A percentile compares a stretch with the other conserved stretches of the same genome.
Evolutionary conservation across 129 eudicot genomes (phyloP).

Genomic region (Silybum marianum): DNA sequence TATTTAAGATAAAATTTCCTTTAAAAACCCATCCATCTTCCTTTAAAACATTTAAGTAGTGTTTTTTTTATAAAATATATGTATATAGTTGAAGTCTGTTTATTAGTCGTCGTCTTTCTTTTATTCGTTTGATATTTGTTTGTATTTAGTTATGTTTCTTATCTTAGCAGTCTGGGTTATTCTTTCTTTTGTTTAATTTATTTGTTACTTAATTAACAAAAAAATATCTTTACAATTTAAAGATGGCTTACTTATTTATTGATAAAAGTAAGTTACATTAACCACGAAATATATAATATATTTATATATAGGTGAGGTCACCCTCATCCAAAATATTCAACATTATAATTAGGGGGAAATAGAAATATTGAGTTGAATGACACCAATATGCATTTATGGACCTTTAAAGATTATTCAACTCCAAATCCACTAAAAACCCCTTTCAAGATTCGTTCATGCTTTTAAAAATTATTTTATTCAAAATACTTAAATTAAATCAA

Average conservation of each 20-base stretch:
- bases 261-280: not conserved
- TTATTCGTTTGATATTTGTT: not conserved
- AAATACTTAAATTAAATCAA: not conserved
- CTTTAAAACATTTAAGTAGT: too few relatives aligned
- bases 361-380: not conserved
- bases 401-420: not conserved
- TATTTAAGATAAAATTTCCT: too few relatives aligned
- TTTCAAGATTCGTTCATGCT: not conserved
- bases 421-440: constrained; percentile 7
- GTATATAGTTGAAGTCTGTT: too few relatives aligned
- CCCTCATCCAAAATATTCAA: not conserved
- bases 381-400: constrained; percentile 9
- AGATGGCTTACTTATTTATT: not conserved
- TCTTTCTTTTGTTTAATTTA: too few relatives aligned
- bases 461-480: not conserved
- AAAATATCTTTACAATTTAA: not conserved
- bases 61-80: too few relatives aligned
- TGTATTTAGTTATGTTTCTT: not conserved
- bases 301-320: not conserved
- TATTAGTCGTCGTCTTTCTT: not conserved
- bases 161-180: not conserved
- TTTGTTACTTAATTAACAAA: not conserved
- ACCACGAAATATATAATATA: not conserved
- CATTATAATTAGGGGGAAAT: not conserved
- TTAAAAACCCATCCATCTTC: too few relatives aligned